Base-by-base conservation (phyloP, 345 rosid genomes). In the Gynandropsis gynandra region DNA sequence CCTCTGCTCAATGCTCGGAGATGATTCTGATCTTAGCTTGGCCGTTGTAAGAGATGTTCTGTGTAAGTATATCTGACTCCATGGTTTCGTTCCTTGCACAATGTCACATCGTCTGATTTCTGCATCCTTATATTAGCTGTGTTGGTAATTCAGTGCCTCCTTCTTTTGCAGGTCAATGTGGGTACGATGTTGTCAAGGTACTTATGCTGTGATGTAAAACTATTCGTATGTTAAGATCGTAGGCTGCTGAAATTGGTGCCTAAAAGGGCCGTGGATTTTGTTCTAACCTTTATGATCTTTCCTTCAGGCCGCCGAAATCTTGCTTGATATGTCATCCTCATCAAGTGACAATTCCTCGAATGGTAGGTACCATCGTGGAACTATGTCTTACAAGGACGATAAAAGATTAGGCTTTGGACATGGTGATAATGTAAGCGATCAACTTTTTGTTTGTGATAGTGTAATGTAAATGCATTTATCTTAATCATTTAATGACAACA, bases 21-120 rank as follows among this genome's bases (percentile, higher is more conserved):
- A 79, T 12, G 87, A 87, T 50, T 72, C 76, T 14, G 77, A 84
- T 46, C 79, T 90, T 44, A 75, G 78, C 62, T 56, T 84, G 72
- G 95, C 75, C 46, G 81, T 87, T 66, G 78, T 90, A 50, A 71
- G 78, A 76, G 98, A 87, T 65, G 85, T 87, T 34, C 67, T 82
- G 4, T 70, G 98, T 90, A 65, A 82, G 95, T 69, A 32, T 49
- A 51, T 8, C 7, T 46, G 8, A 18, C 13, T 14, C 34, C 52
- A 10, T 44, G 29, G 1, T 7, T 53, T 37, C 14, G 11, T 42
- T 60, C 7, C 9, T 45, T 56, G 45, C 21, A 44, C 11, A 24
- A 2, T 24, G 29, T 5, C 29, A 2, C 29, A 2, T 24, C 29
- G 2, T 24, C 5, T 24, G 29, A 24, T 24, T 24, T 24, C 29